These are phyloP conservation scores for Spiromastix sp. DNA, from an alignment of 2,329 filamentous ascomycete species.

Conservation along the genomic window DNA sequence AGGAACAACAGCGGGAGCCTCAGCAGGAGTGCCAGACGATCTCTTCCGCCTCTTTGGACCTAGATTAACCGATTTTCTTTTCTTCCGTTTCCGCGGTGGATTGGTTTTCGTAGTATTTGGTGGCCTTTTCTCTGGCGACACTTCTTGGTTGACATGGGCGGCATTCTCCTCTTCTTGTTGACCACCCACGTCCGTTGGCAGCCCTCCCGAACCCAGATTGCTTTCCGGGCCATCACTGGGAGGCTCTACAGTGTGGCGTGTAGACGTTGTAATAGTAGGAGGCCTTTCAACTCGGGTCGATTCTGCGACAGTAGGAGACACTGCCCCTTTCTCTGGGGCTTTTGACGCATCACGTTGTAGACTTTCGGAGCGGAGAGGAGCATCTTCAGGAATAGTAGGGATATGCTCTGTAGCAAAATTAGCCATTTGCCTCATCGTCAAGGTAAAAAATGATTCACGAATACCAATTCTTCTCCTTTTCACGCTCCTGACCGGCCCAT, in stretches of 20 bases:
- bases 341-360: not conserved
- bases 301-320: no score
- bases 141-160: no score
- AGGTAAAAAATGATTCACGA: no score
- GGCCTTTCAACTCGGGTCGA: no score
- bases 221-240: no score
- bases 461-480: conserved; percentile 13
- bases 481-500: conserved; percentile 13
- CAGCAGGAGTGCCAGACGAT: not conserved
- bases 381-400: conserved; percentile 12
- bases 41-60: conserved; percentile 6
- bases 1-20: not conserved
- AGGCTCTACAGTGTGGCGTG: no score
- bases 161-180: no score
- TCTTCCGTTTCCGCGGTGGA: conserved; percentile 5
- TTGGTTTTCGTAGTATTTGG: not conserved
- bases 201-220: no score
- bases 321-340: not conserved
- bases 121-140: not conserved
- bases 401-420: no score
- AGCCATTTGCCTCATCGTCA: no score
- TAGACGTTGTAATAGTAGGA: no score
- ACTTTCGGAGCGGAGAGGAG: conserved; percentile 1
- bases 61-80: conserved; percentile 11
- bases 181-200: no score